These are phyloP conservation scores for Phytophthora megakarya DNA, from an alignment of 352 stramenopile species.

Conservation along the genomic window DNA sequence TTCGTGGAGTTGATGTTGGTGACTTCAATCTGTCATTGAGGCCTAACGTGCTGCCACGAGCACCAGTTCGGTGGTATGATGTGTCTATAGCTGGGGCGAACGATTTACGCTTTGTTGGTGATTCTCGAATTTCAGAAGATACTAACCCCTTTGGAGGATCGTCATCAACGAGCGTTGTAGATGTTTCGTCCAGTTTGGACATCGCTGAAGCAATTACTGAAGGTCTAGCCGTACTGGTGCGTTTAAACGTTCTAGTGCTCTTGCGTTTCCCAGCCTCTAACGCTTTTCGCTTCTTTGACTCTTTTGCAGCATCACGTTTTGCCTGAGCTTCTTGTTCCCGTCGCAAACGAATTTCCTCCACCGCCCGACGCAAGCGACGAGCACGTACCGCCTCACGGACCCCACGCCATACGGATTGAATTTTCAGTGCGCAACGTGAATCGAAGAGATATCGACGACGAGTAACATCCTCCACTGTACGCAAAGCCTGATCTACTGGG, in stretches of 20 bases:
- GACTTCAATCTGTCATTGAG: slow-evolving; percentile 10
- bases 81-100: slow-evolving; percentile 11
- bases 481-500: slow-evolving; percentile 66
- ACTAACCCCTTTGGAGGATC: neutral
- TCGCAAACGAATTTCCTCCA: slow-evolving; percentile 52
- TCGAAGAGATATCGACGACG: slow-evolving; percentile 55
- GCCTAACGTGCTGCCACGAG: slow-evolving; percentile 7
- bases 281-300: slow-evolving; percentile 31
- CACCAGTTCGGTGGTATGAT: slow-evolving; percentile 16
- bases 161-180: slow-evolving; percentile 1
- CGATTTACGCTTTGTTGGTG: slow-evolving; percentile 8
- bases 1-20: slow-evolving; percentile 18
- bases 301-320: slow-evolving; percentile 30
- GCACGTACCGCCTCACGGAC: slow-evolving; percentile 47
- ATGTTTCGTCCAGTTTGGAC: neutral
- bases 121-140: neutral
- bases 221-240: slow-evolving; percentile 18
- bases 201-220: slow-evolving; percentile 17
- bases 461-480: slow-evolving; percentile 59
- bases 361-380: slow-evolving; percentile 43
- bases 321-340: slow-evolving; percentile 49
- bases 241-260: slow-evolving; percentile 20
- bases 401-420: slow-evolving; percentile 66
- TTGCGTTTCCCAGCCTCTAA: slow-evolving; percentile 31
- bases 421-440: slow-evolving; percentile 56